These are phyloP conservation scores for Coffea eugenioides DNA, from an alignment of 257 asterid genomes.

Conservation along the genomic window DNA sequence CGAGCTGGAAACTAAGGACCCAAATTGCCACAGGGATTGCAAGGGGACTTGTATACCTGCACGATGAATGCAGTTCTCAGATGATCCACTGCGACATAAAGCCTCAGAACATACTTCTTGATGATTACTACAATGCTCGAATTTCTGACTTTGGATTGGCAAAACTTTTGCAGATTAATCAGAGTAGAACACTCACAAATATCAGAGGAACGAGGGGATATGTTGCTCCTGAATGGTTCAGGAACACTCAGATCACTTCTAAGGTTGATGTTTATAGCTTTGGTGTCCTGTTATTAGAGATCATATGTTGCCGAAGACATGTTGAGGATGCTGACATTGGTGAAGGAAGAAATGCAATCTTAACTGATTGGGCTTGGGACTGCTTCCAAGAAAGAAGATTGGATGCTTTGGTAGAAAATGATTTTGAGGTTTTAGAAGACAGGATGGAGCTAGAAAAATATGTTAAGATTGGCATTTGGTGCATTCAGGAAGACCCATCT, in stretches of 20 bases:
- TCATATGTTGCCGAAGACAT: constrained; percentile 26
- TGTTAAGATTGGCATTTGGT: constrained; percentile 64
- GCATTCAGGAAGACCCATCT: constrained; percentile 59
- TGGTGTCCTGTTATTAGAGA: constrained; percentile 35
- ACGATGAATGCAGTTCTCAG: constrained; percentile 37
- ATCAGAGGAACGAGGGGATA: constrained; percentile 45
- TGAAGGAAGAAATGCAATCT: constrained; percentile 1
- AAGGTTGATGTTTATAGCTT: constrained; percentile 45
- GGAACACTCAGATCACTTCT: constrained; percentile 26
- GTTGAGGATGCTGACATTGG: constrained; percentile 6
- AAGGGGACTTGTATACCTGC: constrained; percentile 37
- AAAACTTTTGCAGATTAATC: constrained; percentile 33
- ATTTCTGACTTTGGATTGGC: constrained; percentile 45
- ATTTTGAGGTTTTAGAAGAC: constrained; percentile 27
- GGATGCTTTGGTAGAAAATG: constrained; percentile 22
- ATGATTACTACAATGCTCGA: constrained; percentile 25
- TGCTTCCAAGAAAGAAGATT: constrained; percentile 27
- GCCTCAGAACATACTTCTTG: constrained; percentile 48
- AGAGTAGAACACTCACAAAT: constrained; percentile 26
- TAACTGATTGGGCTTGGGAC: constrained; percentile 34
- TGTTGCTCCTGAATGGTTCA: constrained; percentile 44
- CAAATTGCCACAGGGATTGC: constrained; percentile 33
- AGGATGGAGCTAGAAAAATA: constrained; percentile 30
- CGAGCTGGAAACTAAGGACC: constrained; percentile 30
- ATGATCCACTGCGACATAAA: constrained; percentile 43